Percentiles rank a stretch among this genome's conserved stretches.
These are phyloP conservation scores for Phytopythium montanum DNA, from an alignment of 352 stramenopile genomes.

Conservation along the genomic window DNA sequence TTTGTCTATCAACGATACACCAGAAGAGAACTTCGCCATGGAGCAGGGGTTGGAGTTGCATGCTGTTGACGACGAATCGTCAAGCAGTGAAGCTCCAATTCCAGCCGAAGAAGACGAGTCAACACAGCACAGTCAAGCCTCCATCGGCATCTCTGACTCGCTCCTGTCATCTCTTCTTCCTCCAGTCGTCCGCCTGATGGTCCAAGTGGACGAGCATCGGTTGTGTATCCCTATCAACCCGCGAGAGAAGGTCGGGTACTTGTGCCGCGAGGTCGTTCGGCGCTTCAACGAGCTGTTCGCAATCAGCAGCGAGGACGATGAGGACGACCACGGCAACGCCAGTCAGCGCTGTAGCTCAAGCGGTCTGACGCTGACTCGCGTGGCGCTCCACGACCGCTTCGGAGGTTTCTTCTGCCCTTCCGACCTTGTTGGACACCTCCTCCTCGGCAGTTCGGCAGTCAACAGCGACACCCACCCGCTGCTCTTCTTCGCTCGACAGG, in stretches of 20 bases:
- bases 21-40: neutral
- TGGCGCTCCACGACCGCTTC: slow-evolving; percentile 54
- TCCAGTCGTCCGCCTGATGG: slow-evolving; percentile 38
- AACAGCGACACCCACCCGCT: neutral
- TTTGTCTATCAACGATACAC: neutral
- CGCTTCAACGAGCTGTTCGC: slow-evolving; percentile 61
- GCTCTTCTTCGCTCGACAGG: slow-evolving; percentile 6
- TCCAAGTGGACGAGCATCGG: slow-evolving; percentile 52
- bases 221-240: slow-evolving; percentile 56
- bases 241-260: slow-evolving; percentile 31
- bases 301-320: slow-evolving; percentile 8
- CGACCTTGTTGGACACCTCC: slow-evolving; percentile 17
- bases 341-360: neutral
- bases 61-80: neutral
- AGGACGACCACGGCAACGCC: neutral
- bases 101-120: neutral
- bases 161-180: slow-evolving; percentile 32
- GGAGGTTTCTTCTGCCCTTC: slow-evolving; percentile 45
- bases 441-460: neutral
- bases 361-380: slow-evolving; percentile 18
- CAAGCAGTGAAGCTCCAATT: neutral
- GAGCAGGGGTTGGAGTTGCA: neutral
- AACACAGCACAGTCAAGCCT: neutral
- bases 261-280: slow-evolving; percentile 52
- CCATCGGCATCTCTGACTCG: slow-evolving; percentile 5